Evolutionary conservation across 352 stramenopile species (phyloP), one percentile per base, ranked within the genome.

Genomic region (Globisporangium nagaii): DNA sequence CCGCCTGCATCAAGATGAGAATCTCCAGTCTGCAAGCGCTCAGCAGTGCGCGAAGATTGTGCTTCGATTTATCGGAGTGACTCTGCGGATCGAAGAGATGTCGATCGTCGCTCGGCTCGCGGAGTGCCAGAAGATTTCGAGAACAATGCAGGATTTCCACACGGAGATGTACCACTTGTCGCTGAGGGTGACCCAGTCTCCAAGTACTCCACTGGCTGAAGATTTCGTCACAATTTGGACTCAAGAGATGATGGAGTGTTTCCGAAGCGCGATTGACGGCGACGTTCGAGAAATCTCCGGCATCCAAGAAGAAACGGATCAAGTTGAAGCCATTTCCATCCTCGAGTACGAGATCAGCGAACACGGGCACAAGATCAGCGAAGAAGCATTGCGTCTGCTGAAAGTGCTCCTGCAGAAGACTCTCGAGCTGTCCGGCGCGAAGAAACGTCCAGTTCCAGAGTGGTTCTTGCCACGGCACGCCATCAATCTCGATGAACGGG

Each of bases 111-210:
- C n/a, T n/a, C n/a, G 31, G 12, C 45, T 52, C 34, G 45, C 30
- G 5, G 27, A 28, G 27, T 40, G 44, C 20, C 44, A 28, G 22
- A 51, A 28, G 3, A n/a, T 30, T 4, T 8, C 44, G 10, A 51
- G 44, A n/a, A 37, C 8, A 13, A 28, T 51, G 6, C 44, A 51
- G 31, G 44, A 40, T 27, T 51, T 37, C 44, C 44, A 51, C 44
- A 31, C 30, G 0, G 44, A 51, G 30, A 37, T 51, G 11, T 27
- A 51, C 20, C 44, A 51, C 40, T 40, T 51, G n/a, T 24, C 28
- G 40, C 17, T 51, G 44, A n/a, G n/a, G n/a, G n/a, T n/a, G n/a
- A n/a, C n/a, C n/a, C n/a, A n/a, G n/a, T n/a, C n/a, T n/a, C n/a
- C n/a, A n/a, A n/a, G n/a, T n/a, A n/a, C n/a, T n/a, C n/a, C n/a